phyloP scores from a whole-genome alignment of 2,329 filamentous ascomycete genomes.

The Cladophialophora chaetospira region DNA sequence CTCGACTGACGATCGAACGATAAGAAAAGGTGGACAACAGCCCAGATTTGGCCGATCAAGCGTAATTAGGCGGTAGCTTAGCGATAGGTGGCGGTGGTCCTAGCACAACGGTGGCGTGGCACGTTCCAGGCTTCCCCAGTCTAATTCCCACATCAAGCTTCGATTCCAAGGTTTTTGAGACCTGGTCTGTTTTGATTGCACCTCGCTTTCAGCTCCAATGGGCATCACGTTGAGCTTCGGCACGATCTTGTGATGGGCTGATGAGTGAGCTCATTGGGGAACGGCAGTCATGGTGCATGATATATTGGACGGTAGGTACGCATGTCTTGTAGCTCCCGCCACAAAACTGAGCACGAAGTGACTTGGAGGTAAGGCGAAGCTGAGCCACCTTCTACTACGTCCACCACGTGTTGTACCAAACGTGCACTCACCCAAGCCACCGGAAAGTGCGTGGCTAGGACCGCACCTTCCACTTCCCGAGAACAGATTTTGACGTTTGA shows the following conservation, averaged over 20 bases:
- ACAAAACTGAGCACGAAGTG: neutral
- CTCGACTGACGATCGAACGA: neutral
- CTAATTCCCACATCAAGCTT: neutral
- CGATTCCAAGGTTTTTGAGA: neutral
- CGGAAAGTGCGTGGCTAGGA: neutral
- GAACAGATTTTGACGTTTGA: neutral
- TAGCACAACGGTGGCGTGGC: neutral
- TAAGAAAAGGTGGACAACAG: neutral
- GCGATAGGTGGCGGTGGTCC: neutral
- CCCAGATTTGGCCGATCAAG: neutral
- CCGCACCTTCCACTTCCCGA: neutral
- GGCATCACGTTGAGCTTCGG: neutral
- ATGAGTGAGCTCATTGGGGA: constrained; percentile 3
- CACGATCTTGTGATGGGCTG: neutral
- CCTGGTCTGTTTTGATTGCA: constrained; percentile 2
- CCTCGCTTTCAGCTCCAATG: constrained; percentile 1
- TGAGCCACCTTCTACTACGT: neutral
- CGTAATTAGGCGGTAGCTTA: neutral
- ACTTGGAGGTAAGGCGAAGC: neutral
- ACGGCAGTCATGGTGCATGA: neutral
- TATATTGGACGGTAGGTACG: neutral
- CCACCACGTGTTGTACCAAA: neutral
- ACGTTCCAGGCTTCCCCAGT: neutral
- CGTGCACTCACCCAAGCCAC: neutral
- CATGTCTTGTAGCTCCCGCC: neutral